Conservation (phyloP, 2,329 filamentous ascomycete species). For the Clarireedia sp. region DNA sequence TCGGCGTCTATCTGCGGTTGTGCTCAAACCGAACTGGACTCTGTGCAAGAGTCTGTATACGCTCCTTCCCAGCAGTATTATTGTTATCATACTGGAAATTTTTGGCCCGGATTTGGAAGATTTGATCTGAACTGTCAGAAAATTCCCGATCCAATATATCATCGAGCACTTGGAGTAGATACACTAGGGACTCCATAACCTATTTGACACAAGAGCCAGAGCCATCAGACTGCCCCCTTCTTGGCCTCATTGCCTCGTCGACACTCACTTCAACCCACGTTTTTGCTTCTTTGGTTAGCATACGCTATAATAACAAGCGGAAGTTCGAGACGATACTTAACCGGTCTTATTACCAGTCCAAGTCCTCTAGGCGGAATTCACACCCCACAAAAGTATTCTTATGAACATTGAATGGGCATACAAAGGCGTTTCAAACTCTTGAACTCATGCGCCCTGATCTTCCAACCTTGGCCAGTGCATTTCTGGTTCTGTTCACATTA, state of each 20-base stretch:
- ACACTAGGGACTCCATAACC: background rate
- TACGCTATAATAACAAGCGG: background rate
- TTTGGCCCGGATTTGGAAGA: background rate
- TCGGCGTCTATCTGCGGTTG: background rate
- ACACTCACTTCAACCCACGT: background rate
- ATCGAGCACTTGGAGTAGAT: background rate
- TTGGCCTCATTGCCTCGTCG: background rate
- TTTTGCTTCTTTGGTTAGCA: no score
- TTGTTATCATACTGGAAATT: background rate
- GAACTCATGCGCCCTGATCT: conserved; percentile 1
- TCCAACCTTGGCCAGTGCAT: background rate
- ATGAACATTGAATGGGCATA: background rate
- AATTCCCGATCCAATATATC: background rate
- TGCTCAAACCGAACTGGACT: background rate
- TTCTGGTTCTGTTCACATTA: conserved; percentile 2
- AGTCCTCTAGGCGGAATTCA: background rate
- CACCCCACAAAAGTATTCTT: background rate
- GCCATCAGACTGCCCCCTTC: background rate
- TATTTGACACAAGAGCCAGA: background rate
- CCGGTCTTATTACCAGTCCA: background rate
- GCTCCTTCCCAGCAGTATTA: background rate
- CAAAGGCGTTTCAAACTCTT: background rate
- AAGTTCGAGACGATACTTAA: background rate
- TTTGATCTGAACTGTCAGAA: background rate
- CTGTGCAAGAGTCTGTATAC: background rate